phyloP scores from a whole-genome alignment of 73 alveolate genomes.

The Symbiodinium natans region DNA sequence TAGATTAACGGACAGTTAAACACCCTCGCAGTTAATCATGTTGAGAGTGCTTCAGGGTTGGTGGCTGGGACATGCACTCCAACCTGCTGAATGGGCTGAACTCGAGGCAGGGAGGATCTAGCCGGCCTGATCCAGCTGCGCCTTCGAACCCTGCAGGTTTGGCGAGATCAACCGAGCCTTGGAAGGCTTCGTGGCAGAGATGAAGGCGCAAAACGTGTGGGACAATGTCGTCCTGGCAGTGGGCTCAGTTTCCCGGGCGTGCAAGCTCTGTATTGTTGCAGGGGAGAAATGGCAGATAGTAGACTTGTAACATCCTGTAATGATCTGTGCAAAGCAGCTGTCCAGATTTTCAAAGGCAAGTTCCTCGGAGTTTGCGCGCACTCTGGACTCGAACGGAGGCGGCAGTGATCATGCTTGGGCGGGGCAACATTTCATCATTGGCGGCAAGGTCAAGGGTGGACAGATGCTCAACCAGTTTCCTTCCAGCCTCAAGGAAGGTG shows the following conservation, averaged over 20 bases:
- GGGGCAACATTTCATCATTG: conserved; percentile 2
- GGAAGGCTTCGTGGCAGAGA: conserved; percentile 33
- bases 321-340: too few relatives aligned
- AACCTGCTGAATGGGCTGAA: background rate
- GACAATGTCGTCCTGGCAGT: conserved; percentile 12
- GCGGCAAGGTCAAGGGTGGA: conserved; percentile 29
- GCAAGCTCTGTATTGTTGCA: too few relatives aligned
- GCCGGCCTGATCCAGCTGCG: too few relatives aligned
- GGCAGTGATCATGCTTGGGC: conserved; percentile 36
- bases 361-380: conserved; percentile 18
- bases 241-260: too few relatives aligned
- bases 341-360: background rate
- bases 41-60: background rate
- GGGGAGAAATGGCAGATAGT: too few relatives aligned
- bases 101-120: conserved; percentile 1
- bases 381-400: conserved; percentile 23
- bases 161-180: background rate
- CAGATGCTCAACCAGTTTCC: conserved; percentile 28
- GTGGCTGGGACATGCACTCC: conserved; percentile 39
- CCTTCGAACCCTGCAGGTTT: background rate
- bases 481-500: conserved; percentile 17
- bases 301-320: too few relatives aligned
- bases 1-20: too few relatives aligned
- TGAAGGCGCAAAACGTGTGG: conserved; percentile 39
- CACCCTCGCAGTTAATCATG: too few relatives aligned